phyloP scores from a whole-genome alignment of 169 alveolate species.

The Eimeria praecox region DNA sequence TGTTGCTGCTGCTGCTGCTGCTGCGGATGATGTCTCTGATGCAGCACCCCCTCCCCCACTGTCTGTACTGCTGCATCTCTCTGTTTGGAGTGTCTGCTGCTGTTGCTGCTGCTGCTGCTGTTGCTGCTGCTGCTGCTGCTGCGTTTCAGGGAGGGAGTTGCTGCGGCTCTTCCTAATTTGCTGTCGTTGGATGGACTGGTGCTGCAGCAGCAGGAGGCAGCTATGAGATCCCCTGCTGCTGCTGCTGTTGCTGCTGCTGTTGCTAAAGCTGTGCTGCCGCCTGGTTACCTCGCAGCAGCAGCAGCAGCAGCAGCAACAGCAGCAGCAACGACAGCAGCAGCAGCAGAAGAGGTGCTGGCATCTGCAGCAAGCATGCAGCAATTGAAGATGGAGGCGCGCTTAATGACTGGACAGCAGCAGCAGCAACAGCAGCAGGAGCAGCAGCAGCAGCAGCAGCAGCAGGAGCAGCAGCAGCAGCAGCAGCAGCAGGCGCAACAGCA shows the following conservation, averaged over 20 bases:
- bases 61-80: neutral
- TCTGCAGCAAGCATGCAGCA: too few species aligned
- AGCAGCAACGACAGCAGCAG: neutral
- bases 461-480: neutral
- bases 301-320: constrained; percentile 7
- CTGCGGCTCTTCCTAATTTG: neutral
- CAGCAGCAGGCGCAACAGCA: neutral
- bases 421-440: constrained; percentile 22
- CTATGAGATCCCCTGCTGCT: neutral
- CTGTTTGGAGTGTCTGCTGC: neutral
- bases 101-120: constrained; percentile 11
- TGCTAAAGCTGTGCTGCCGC: constrained; percentile 14
- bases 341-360: neutral
- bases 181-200: constrained; percentile 41
- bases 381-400: too few species aligned
- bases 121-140: constrained; percentile 33
- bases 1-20: constrained; percentile 26
- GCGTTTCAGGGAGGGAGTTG: neutral
- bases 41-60: neutral
- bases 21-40: neutral
- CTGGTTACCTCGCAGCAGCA: constrained; percentile 24
- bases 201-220: neutral
- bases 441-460: neutral
- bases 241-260: constrained; percentile 63
- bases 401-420: too few species aligned